Percentiles rank a stretch among this genome's conserved stretches.
phyloP scores from a whole-genome alignment of 1,284 basidiomycete species.

The Puccinia brachypodii region DNA sequence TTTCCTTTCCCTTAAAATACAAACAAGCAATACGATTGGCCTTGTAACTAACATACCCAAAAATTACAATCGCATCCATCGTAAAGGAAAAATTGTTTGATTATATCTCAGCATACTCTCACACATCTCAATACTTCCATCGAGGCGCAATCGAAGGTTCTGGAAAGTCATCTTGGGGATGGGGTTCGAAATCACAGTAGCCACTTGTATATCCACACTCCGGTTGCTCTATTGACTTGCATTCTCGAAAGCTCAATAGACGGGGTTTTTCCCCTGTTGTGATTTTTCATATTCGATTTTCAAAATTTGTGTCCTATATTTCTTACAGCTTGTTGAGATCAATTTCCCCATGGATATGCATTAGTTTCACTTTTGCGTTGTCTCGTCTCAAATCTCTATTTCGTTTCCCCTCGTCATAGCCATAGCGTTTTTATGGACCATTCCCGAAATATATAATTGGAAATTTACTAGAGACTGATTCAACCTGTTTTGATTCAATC shows the following conservation, averaged over 20 bases:
- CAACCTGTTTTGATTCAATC: background rate
- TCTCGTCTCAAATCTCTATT: no score
- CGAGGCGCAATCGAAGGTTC: background rate
- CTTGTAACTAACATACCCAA: background rate
- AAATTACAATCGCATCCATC: no score
- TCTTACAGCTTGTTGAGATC: background rate
- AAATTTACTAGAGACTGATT: background rate
- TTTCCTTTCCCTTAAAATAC: background rate
- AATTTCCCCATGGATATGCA: background rate
- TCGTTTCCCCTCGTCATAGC: background rate
- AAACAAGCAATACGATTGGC: background rate
- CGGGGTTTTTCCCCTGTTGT: no score
- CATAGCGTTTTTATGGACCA: background rate
- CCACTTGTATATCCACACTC: background rate
- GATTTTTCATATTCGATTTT: background rate
- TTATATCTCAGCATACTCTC: conserved; percentile 37
- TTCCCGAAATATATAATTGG: background rate
- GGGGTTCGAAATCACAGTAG: conserved; percentile 19
- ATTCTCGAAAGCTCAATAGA: background rate
- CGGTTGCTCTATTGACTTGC: background rate
- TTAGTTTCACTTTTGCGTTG: background rate
- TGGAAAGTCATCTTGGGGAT: background rate
- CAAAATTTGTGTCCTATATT: background rate
- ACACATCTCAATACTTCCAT: conserved; percentile 32
- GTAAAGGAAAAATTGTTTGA: conserved; percentile 40